Base-by-base conservation (phyloP, 2,329 filamentous ascomycete genomes). In the Pseudogymnoascus sp. region DNA sequence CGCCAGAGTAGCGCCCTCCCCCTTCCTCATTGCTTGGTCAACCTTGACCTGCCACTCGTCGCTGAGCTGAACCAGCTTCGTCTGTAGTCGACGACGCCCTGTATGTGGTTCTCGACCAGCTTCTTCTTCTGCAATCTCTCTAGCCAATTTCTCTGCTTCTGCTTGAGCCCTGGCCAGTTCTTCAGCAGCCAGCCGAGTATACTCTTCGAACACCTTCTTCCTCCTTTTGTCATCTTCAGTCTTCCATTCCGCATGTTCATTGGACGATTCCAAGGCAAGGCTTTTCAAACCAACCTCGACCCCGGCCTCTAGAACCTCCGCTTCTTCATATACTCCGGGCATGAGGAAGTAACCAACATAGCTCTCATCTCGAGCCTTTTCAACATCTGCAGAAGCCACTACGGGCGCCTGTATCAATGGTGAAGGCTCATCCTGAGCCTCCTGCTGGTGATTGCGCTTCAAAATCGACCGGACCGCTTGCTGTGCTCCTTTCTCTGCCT, bases 71-170 rank as follows among this genome's bases (percentile, higher is more conserved):
- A 55, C 49, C 28, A 55, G 16, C 49, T 55, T 55, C 49, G 49
- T 55, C 49, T 33, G 49, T 55, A 55, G 28, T 35, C 49, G 49
- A 55, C 49, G 49, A 55, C 49, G 49, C 18, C 49, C 49, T 16
- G 49, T 55, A 55, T 55, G 49, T 9, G 49, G 28, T 35, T 55
- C 49, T 21, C n/a, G 28, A 4, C 28, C 49, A 55, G 49, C 49
- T 21, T 55, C 28, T 33, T 55, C 49, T 14, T 33, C 49, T 21
- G n/a, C n/a, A 21, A 55, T 5, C 28, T 55, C 49, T 14, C 28
- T 55, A 7, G 49, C 49, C 49, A 55, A 33, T 33, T 55, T 55
- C 5, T 33, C 49, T 55, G 49, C 49, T 18, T 33, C 49, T 55
- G 28, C 49, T 21, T 55, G 49, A 55, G 49, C 49, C 14, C n/a